These are phyloP conservation scores for Saprolegnia parasitica DNA, from an alignment of 352 stramenopile species.

Conservation along the genomic window DNA sequence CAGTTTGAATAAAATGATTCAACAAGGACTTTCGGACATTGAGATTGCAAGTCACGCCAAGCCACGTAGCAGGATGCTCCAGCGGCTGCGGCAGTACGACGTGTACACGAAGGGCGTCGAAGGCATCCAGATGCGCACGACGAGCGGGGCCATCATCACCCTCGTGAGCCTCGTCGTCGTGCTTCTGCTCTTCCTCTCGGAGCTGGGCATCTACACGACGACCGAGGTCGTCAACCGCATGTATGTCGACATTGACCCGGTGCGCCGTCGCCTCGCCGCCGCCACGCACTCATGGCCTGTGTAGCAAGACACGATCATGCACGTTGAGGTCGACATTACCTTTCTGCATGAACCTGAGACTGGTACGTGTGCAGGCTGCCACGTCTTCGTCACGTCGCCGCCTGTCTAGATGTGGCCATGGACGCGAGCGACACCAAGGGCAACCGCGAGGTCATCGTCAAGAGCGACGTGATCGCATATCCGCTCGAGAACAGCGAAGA, in stretches of 20 bases:
- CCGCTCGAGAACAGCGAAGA: constrained; percentile 40
- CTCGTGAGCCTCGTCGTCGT: constrained; percentile 71
- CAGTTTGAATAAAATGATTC: constrained; percentile 20
- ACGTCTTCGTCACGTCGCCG: neutral
- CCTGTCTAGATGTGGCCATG: constrained; percentile 58
- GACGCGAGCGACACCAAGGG: constrained; percentile 83
- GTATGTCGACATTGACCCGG: constrained; percentile 78
- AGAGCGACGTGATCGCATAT: constrained; percentile 56
- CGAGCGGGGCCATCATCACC: constrained; percentile 75
- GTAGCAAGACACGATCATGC: constrained; percentile 80
- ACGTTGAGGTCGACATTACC: constrained; percentile 71
- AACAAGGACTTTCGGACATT: neutral
- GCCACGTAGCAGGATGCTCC: constrained; percentile 31
- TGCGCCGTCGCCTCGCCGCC: constrained; percentile 30
- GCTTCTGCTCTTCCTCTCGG: constrained; percentile 69
- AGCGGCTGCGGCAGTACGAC: constrained; percentile 79
- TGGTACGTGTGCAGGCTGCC: constrained; percentile 35
- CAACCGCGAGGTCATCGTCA: constrained; percentile 76
- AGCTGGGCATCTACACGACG: constrained; percentile 82
- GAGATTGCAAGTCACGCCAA: neutral
- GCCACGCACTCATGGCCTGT: neutral
- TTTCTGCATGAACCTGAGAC: constrained; percentile 77
- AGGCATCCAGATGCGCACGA: constrained; percentile 85
- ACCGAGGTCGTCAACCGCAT: constrained; percentile 81
- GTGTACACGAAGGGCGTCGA: constrained; percentile 86